Conservation (phyloP, 139 green algal species). For the Astrephomene gubernaculifera region DNA sequence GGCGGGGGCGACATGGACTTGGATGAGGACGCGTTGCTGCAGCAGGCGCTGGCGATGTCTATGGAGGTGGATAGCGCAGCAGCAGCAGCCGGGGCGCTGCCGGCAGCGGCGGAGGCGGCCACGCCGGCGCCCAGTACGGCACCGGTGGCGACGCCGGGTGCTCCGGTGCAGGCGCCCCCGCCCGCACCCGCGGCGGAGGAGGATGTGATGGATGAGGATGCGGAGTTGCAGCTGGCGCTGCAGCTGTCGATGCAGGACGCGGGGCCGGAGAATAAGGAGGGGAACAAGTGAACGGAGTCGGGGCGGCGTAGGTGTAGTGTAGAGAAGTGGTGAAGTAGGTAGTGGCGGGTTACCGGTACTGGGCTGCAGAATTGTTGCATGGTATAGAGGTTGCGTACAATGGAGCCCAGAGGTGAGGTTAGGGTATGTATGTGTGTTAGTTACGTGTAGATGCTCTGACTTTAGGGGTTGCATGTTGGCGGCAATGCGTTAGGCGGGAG, state of each 20-base stretch:
- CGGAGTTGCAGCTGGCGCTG: slow-evolving; percentile 74
- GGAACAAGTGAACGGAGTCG: slow-evolving; percentile 7
- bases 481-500: too few species aligned
- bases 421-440: too few species aligned
- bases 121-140: slow-evolving; percentile 29
- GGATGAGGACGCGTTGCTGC: slow-evolving; percentile 76
- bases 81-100: not conserved
- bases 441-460: too few species aligned
- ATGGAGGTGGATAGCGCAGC: slow-evolving; percentile 74
- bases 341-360: too few species aligned
- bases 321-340: too few species aligned
- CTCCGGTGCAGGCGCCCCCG: slow-evolving; percentile 18
- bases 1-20: slow-evolving; percentile 64
- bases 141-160: slow-evolving; percentile 43
- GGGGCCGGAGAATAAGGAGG: slow-evolving; percentile 28
- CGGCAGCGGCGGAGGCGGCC: not conserved
- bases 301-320: too few species aligned
- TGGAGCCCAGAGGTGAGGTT: too few species aligned
- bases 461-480: too few species aligned
- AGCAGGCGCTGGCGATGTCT: slow-evolving; percentile 91
- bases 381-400: too few species aligned
- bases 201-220: slow-evolving; percentile 67
- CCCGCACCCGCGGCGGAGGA: slow-evolving; percentile 30
- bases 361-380: too few species aligned
- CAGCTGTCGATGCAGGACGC: slow-evolving; percentile 76